Evolutionary conservation across 768 basidiomycete genomes (phyloP).

Genomic region (Kondoa subrosea): DNA sequence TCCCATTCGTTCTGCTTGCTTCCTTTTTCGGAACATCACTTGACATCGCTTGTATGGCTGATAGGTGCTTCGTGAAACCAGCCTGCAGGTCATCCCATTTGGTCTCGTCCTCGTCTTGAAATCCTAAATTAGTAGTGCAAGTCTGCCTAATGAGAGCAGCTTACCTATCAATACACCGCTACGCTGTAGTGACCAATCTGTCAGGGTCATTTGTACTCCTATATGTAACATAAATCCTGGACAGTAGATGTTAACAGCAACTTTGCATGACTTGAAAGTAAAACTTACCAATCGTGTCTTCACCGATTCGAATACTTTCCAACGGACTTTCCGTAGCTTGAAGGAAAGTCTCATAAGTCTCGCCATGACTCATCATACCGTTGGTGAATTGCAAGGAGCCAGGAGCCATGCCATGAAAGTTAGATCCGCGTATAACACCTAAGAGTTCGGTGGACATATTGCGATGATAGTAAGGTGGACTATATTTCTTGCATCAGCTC

Average conservation of each 20-base stretch:
- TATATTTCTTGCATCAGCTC: neutral
- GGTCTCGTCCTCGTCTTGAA: neutral
- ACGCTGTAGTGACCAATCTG: neutral
- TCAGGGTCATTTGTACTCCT: neutral
- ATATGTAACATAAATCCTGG: slow-evolving; percentile 4
- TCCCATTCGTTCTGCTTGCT: neutral
- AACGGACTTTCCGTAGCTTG: neutral
- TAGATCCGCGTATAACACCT: slow-evolving; percentile 39
- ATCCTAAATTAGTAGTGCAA: neutral
- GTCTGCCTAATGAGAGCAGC: neutral
- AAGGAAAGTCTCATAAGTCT: neutral
- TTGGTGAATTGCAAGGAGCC: neutral
- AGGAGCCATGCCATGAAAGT: neutral
- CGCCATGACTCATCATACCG: neutral
- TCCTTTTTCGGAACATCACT: neutral
- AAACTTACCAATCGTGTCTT: neutral
- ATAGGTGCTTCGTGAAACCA: neutral
- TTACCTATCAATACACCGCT: neutral
- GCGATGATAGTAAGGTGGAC: slow-evolving; percentile 42
- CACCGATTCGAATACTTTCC: neutral
- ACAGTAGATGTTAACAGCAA: neutral
- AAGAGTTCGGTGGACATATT: slow-evolving; percentile 50
- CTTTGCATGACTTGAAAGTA: neutral
- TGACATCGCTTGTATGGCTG: neutral
- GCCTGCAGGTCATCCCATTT: neutral